phyloP scores from a whole-genome alignment of 2,329 filamentous ascomycete genomes.

The Arachnomyces sp. region DNA sequence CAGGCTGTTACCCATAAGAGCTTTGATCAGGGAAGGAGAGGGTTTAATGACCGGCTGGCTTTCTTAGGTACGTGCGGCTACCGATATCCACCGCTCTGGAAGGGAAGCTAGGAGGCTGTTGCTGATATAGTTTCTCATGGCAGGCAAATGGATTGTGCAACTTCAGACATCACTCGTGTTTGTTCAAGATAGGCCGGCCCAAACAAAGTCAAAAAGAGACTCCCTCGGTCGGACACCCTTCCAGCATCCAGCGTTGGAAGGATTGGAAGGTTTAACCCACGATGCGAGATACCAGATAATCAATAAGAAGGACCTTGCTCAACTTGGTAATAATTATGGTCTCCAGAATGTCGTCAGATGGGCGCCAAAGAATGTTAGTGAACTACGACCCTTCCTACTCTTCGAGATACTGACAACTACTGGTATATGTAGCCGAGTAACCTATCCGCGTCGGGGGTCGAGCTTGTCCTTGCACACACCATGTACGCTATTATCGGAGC shows the following conservation, averaged over 20 bases:
- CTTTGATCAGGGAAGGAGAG: constrained; percentile 88
- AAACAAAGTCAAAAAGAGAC: constrained; percentile 31
- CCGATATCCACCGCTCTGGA: constrained; percentile 9
- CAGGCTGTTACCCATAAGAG: constrained; percentile 95
- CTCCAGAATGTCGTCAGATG: constrained; percentile 73
- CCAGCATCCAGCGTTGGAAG: constrained; percentile 60
- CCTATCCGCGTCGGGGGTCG: constrained; percentile 63
- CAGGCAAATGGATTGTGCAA: constrained; percentile 57
- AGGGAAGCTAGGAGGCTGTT: background rate
- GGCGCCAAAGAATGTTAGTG: constrained; percentile 68
- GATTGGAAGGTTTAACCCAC: constrained; percentile 63
- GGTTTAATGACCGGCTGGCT: constrained; percentile 90
- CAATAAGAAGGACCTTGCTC: constrained; percentile 57
- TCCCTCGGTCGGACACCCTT: constrained; percentile 57
- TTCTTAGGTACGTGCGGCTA: constrained; percentile 60
- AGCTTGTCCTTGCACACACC: constrained; percentile 66
- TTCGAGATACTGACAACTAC: constrained; percentile 1
- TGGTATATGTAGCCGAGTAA: constrained; percentile 47
- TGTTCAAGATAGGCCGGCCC: constrained; percentile 40
- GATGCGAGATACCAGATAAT: constrained; percentile 56
- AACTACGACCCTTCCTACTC: constrained; percentile 1
- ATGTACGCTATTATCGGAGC: constrained; percentile 84
- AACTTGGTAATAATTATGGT: constrained; percentile 62
- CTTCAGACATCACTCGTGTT: constrained; percentile 59
- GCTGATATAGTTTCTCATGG: constrained; percentile 5